These are phyloP conservation scores for Ustilago hordei DNA, from an alignment of 1,284 basidiomycete species.

Conservation along the genomic window DNA sequence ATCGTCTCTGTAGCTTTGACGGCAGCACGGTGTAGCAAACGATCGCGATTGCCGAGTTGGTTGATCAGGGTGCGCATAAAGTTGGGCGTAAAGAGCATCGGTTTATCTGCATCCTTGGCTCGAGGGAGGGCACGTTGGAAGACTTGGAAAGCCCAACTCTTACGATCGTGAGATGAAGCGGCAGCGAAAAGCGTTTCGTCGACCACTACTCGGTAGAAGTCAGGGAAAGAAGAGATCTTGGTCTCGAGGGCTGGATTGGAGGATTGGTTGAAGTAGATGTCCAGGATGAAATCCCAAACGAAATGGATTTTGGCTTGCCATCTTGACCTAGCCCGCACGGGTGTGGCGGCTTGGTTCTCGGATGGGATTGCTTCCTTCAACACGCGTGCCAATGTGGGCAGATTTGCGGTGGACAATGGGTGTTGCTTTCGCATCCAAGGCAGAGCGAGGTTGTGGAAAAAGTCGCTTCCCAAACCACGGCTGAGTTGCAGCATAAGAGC, in stretches of 20 bases:
- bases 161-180: slow-evolving; percentile 85
- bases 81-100: slow-evolving; percentile 91
- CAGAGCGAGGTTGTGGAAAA: slow-evolving; percentile 40
- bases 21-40: slow-evolving; percentile 89
- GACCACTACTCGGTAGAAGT: slow-evolving; percentile 89
- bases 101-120: slow-evolving; percentile 77
- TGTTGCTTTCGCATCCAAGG: slow-evolving; percentile 77
- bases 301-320: slow-evolving; percentile 95
- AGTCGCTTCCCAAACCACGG: slow-evolving; percentile 32
- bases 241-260: slow-evolving; percentile 42
- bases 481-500: slow-evolving; percentile 79
- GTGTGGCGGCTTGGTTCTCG: slow-evolving; percentile 73
- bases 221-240: slow-evolving; percentile 80
- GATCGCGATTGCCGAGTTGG: slow-evolving; percentile 86
- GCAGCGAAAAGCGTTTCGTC: slow-evolving; percentile 91
- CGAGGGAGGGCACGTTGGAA: slow-evolving; percentile 84
- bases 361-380: slow-evolving; percentile 73
- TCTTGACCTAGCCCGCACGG: slow-evolving; percentile 57
- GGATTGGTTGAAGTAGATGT: slow-evolving; percentile 75
- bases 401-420: slow-evolving; percentile 78
- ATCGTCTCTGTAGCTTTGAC: slow-evolving; percentile 74
- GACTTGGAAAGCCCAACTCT: slow-evolving; percentile 95
- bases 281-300: slow-evolving; percentile 87
- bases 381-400: slow-evolving; percentile 76
- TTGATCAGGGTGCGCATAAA: slow-evolving; percentile 98